Evolutionary conservation across 345 rosid genomes (phyloP).

Genomic region (Stellera chamaejasme): DNA sequence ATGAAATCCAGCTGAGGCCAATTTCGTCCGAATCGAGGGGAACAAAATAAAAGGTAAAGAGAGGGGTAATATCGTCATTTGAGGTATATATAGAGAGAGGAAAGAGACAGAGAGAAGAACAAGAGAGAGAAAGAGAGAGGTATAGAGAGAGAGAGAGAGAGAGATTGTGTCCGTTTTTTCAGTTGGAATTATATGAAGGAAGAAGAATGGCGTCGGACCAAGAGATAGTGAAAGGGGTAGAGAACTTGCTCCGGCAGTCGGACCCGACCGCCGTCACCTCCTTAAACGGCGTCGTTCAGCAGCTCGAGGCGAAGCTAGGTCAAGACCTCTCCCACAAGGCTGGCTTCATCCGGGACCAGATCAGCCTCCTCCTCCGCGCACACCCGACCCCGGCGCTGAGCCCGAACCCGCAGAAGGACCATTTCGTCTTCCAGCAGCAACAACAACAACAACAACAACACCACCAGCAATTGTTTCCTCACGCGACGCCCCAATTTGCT

Average conservation of each 20-base stretch:
- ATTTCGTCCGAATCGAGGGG: neutral
- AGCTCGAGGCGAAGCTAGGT: conserved; percentile 80
- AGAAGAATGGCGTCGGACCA: conserved; percentile 70
- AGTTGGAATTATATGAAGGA: conserved; percentile 28
- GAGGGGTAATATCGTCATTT: conserved; percentile 21
- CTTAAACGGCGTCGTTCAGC: conserved; percentile 65
- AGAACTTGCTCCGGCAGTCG: conserved; percentile 70
- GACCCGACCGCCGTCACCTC: conserved; percentile 61
- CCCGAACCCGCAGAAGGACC: conserved; percentile 27
- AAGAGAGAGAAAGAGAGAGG: conserved; percentile 6
- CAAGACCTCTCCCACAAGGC: conserved; percentile 76
- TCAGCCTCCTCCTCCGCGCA: conserved; percentile 59
- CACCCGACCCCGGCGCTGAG: conserved; percentile 22
- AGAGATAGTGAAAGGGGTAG: conserved; percentile 75
- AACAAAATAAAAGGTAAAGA: neutral
- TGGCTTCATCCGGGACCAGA: conserved; percentile 71
- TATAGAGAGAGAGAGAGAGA: conserved; percentile 14
- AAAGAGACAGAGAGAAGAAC: conserved; percentile 1
- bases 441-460: conserved; percentile 21
- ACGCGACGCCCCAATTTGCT: conserved; percentile 35
- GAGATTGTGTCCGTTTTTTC: conserved; percentile 29
- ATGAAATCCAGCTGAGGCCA: neutral
- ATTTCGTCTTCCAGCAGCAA: conserved; percentile 51
- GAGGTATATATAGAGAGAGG: conserved; percentile 7
- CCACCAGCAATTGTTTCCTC: conserved; percentile 28